Percentiles rank a stretch among this genome's conserved stretches.
Conservation (phyloP, 805 yeast genomes). For the Metschnikowia lunata region DNA sequence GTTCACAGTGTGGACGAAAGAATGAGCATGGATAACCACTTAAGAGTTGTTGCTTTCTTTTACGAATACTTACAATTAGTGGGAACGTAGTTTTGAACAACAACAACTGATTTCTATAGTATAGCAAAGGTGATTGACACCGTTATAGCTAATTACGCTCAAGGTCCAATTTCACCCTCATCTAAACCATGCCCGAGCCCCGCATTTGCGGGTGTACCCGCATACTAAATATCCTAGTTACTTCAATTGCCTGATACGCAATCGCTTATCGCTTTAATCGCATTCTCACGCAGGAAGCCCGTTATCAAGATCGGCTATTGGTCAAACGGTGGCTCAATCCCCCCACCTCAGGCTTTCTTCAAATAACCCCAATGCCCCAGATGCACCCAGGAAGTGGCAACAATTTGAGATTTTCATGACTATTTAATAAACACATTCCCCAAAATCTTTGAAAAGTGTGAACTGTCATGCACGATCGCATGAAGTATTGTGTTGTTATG, state of each 20-base stretch:
- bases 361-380: constrained; percentile 38
- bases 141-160: too few relatives aligned
- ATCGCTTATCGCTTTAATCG: too few relatives aligned
- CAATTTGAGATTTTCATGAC: constrained; percentile 19
- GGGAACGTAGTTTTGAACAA: background rate
- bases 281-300: too few relatives aligned
- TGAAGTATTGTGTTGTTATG: constrained; percentile 16
- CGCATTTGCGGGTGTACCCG: too few relatives aligned
- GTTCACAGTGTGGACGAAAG: constrained; percentile 37
- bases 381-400: constrained; percentile 49
- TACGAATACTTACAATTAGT: constrained; percentile 28
- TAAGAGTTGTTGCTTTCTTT: constrained; percentile 33
- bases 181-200: too few relatives aligned
- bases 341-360: constrained; percentile 21
- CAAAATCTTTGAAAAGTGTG: constrained; percentile 5
- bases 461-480: constrained; percentile 13
- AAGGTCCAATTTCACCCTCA: too few relatives aligned
- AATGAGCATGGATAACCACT: constrained; percentile 28
- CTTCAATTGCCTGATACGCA: too few relatives aligned
- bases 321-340: too few relatives aligned
- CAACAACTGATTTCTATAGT: background rate
- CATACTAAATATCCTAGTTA: too few relatives aligned
- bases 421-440: constrained; percentile 15
- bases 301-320: too few relatives aligned
- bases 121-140: background rate